These are phyloP conservation scores for Sporobolomyces roseus DNA, from an alignment of 768 basidiomycete genomes.

Conservation along the genomic window DNA sequence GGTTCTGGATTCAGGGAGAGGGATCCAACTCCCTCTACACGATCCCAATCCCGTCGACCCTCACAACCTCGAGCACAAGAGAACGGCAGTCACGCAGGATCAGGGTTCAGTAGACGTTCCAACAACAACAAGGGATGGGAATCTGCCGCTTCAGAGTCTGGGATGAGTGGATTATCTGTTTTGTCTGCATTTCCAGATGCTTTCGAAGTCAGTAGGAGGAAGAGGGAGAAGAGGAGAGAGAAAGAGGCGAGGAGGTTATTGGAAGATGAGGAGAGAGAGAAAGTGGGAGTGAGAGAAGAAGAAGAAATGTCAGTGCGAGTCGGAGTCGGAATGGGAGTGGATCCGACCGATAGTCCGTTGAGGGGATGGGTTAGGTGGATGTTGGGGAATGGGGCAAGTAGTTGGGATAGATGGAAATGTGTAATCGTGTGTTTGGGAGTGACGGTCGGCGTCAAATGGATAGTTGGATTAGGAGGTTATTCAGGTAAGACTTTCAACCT, in stretches of 20 bases:
- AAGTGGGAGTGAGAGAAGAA: no score
- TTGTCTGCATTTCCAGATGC: conserved; percentile 5
- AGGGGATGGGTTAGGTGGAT: conserved; percentile 7
- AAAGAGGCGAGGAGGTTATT: not conserved
- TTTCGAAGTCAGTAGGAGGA: not conserved
- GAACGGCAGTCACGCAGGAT: not conserved
- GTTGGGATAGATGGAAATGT: not conserved
- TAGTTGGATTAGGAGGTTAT: conserved; percentile 70
- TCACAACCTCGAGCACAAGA: not conserved
- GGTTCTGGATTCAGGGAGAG: no score
- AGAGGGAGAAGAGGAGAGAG: not conserved
- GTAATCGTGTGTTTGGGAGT: conserved; percentile 1
- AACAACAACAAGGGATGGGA: not conserved
- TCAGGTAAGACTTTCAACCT: conserved; percentile 58
- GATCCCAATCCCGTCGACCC: not conserved
- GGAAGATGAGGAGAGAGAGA: not conserved
- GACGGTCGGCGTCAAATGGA: conserved; percentile 54
- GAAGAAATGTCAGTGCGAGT: no score
- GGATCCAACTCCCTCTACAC: not conserved
- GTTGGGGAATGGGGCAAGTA: not conserved
- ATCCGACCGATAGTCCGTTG: conserved; percentile 29
- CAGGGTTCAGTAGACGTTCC: no score
- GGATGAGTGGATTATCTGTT: conserved; percentile 12
- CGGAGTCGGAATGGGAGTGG: not conserved
- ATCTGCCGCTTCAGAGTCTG: conserved; percentile 14